These are phyloP conservation scores for Scleroderma citrinum DNA, from an alignment of 768 basidiomycete species.

Conservation along the genomic window DNA sequence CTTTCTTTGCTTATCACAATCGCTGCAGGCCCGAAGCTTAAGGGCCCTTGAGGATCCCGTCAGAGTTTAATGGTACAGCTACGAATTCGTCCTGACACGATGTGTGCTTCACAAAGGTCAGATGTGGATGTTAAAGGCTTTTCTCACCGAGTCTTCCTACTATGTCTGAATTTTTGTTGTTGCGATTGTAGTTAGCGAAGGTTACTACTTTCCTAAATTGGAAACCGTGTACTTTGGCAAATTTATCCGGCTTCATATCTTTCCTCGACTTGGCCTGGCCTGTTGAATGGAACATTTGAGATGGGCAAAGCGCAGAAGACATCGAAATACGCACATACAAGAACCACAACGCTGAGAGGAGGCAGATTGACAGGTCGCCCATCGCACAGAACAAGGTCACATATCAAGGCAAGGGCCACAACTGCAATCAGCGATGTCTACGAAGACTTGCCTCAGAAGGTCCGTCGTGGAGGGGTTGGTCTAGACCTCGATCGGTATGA, in stretches of 20 bases:
- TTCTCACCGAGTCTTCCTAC: too few species aligned
- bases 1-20: too few species aligned
- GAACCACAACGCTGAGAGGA: not conserved
- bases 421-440: slow-evolving; percentile 50
- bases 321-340: not conserved
- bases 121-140: too few species aligned
- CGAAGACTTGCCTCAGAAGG: slow-evolving; percentile 49
- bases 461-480: slow-evolving; percentile 45
- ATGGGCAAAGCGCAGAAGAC: not conserved
- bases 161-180: too few species aligned
- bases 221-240: not conserved
- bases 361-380: not conserved
- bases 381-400: not conserved
- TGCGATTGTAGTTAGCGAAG: too few species aligned
- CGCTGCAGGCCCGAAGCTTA: too few species aligned
- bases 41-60: too few species aligned
- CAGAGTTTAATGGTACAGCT: too few species aligned
- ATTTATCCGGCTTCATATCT: not conserved
- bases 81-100: too few species aligned
- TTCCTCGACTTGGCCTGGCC: too few species aligned
- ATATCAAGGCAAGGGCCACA: slow-evolving; percentile 15
- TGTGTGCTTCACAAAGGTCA: too few species aligned
- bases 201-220: slow-evolving; percentile 1
- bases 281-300: not conserved
- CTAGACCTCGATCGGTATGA: slow-evolving; percentile 58